Evolutionary conservation across 768 basidiomycete species (phyloP).

Genomic region (Mrakia frigida): DNA sequence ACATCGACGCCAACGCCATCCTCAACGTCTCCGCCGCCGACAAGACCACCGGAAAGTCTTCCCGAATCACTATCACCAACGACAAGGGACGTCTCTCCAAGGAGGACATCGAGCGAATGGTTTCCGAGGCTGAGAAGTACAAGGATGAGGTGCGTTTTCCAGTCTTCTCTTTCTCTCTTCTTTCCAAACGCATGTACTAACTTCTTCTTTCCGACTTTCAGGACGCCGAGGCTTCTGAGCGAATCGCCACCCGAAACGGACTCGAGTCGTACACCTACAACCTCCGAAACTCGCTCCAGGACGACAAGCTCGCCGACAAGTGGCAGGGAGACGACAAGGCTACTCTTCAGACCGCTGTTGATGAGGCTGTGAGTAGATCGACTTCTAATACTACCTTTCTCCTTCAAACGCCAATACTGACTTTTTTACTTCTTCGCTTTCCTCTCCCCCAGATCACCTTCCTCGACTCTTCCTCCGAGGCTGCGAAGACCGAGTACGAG

Average conservation of each 20-base stretch:
- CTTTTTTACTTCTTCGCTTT: no score
- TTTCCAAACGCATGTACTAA: neutral
- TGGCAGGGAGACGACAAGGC: slow-evolving; percentile 44
- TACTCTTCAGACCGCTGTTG: slow-evolving; percentile 72
- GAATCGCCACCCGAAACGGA: slow-evolving; percentile 69
- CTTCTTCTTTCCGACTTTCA: slow-evolving; percentile 46
- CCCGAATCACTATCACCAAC: slow-evolving; percentile 90
- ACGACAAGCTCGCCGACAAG: slow-evolving; percentile 41
- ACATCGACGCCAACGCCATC: slow-evolving; percentile 68
- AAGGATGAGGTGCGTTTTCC: slow-evolving; percentile 51
- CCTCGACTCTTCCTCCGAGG: slow-evolving; percentile 84
- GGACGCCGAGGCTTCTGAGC: slow-evolving; percentile 40
- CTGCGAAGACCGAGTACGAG: slow-evolving; percentile 89
- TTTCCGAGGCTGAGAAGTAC: slow-evolving; percentile 59
- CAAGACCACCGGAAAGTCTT: slow-evolving; percentile 50
- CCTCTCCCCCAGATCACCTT: slow-evolving; percentile 54
- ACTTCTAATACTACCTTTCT: no score
- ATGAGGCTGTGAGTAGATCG: slow-evolving; percentile 56
- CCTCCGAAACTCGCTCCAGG: slow-evolving; percentile 72
- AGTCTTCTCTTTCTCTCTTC: neutral
- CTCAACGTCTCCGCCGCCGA: slow-evolving; percentile 47
- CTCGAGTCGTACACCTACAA: slow-evolving; percentile 95
- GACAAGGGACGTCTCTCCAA: slow-evolving; percentile 84
- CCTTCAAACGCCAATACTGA: no score
- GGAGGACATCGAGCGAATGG: slow-evolving; percentile 58